phyloP scores from a whole-genome alignment of 805 yeast genomes.

The Candida arabinofermentans region DNA sequence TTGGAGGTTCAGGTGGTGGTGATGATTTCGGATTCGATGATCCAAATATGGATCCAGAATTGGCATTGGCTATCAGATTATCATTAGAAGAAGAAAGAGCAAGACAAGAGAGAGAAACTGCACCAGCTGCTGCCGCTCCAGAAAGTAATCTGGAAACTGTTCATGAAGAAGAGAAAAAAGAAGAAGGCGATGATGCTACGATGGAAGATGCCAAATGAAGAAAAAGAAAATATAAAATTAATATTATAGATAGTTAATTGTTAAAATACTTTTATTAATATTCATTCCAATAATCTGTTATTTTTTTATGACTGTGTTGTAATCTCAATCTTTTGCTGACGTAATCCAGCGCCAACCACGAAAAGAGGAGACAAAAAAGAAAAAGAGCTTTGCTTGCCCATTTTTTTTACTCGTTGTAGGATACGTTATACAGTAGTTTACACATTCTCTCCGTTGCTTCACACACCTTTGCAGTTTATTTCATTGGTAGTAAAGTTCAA shows the following conservation, averaged over 20 bases:
- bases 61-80: slow-evolving; percentile 90
- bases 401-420: too few species aligned
- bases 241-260: not conserved
- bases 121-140: slow-evolving; percentile 23
- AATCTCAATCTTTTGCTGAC: not conserved
- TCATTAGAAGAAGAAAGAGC: slow-evolving; percentile 93
- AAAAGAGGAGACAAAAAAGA: not conserved
- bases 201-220: slow-evolving; percentile 21
- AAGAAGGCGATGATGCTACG: slow-evolving; percentile 11
- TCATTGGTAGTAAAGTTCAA: too few species aligned
- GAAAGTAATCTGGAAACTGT: slow-evolving; percentile 17
- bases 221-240: too few species aligned
- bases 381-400: not conserved
- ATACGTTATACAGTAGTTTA: too few species aligned
- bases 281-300: too few species aligned
- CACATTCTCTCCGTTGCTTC: too few species aligned
- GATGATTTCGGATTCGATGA: slow-evolving; percentile 66
- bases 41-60: slow-evolving; percentile 92
- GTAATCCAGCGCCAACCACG: not conserved
- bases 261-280: too few species aligned
- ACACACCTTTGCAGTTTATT: too few species aligned
- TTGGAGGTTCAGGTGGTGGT: slow-evolving; percentile 35
- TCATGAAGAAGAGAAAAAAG: slow-evolving; percentile 19
- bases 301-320: too few species aligned
- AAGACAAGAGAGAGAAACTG: slow-evolving; percentile 76